phyloP scores from a whole-genome alignment of 805 yeast genomes.

The Kodamaea jinghongensis region DNA sequence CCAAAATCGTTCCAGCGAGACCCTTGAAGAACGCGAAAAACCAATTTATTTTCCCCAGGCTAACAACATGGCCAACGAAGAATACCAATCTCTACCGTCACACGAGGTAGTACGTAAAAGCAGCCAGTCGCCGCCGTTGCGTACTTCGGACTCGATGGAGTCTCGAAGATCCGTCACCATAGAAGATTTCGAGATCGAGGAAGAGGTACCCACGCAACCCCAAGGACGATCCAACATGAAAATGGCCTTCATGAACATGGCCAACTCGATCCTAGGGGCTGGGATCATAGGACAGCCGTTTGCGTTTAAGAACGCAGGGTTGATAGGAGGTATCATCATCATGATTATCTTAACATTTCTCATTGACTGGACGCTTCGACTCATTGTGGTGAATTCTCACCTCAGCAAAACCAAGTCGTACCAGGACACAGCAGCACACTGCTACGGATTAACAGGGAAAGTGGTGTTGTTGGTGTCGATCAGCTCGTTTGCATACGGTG shows the following conservation, averaged over 20 bases:
- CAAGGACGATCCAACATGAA: conserved; percentile 46
- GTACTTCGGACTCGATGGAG: not conserved
- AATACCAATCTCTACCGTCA: conserved; percentile 6
- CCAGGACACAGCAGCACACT: conserved; percentile 78
- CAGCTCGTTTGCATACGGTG: conserved; percentile 90
- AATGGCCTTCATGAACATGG: conserved; percentile 97
- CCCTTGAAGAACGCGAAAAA: not conserved
- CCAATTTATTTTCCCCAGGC: no score
- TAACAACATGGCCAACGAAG: not conserved
- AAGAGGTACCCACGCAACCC: conserved; percentile 1
- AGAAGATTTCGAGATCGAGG: conserved; percentile 9
- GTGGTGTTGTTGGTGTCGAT: conserved; percentile 68
- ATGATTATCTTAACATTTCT: conserved; percentile 60
- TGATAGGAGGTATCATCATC: conserved; percentile 66
- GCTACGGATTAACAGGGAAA: conserved; percentile 75
- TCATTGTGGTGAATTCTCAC: conserved; percentile 80
- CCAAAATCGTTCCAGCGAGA: no score
- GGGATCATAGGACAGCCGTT: conserved; percentile 94
- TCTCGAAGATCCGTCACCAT: conserved; percentile 1
- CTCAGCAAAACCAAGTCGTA: conserved; percentile 73
- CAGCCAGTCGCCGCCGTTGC: not conserved
- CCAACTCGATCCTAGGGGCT: conserved; percentile 91
- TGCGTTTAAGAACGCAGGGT: conserved; percentile 78
- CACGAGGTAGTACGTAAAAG: conserved; percentile 3
- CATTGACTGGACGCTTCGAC: conserved; percentile 82